Evolutionary conservation across 2,329 filamentous ascomycete genomes (phyloP), one percentile per base, ranked within the genome.

Genomic region (Trichoderma sp.): DNA sequence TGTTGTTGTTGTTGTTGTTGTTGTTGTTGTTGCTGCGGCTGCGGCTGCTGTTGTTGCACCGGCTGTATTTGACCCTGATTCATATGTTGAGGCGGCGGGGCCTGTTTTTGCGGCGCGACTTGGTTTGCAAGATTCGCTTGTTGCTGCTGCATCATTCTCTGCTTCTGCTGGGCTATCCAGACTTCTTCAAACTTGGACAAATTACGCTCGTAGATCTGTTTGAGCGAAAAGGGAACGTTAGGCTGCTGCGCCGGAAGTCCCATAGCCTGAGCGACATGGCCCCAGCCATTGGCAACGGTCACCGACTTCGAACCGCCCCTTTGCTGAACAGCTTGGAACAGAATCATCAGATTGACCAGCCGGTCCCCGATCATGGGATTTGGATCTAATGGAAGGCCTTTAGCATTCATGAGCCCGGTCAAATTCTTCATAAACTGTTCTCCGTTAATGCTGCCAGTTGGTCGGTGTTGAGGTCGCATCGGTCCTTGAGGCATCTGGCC

Each of bases 241-340:
- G 91, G 91, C 70, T 88, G 83, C 74, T 93, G 91, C 67, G 86
- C 85, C 0, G 87, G 87, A 62, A 93, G 89, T 5, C 88, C 86
- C 63, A 94, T 80, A 34, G 87, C 83, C 71, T 89, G 88, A 1
- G 93, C 91, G 70, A 98, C 85, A 64, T 90, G 87, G 1, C 86
- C 84, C 96, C 96, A 98, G 71, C 87, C 86, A 74, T 93, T 93
- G 28, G 85, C 85, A 28, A 88, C 86, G 0, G 89, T 91, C 3
- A 97, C 89, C 73, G 87, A 89, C 76, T 92, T 92, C 71, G 92
- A 96, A 6, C 94, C 94, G 28, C 93, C 93, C 76, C 92, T 95
- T 75, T 91, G 88, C 60, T 83, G 81, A 2, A 97, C 93, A 0
- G 89, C 85, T 73, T 91, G 89, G 80, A 97, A 98, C 3, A 98